A percentile compares a stretch with the other conserved stretches of the same genome.
Evolutionary conservation across 371 early-diverging fungal species (phyloP).

Genomic region (Actinomucor elegans): DNA sequence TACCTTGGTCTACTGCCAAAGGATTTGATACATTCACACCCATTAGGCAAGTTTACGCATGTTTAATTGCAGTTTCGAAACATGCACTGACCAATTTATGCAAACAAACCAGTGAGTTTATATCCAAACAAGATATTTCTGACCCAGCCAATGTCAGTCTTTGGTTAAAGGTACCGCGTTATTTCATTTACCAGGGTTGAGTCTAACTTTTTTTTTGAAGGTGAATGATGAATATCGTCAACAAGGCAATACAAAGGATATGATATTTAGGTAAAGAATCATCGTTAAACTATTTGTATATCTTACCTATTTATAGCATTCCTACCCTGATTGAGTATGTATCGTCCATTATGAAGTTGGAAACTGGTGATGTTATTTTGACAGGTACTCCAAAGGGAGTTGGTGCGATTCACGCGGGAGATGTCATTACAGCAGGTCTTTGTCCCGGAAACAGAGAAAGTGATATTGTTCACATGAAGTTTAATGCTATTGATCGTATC

Average conservation of each 20-base stretch:
- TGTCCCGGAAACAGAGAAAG: slow-evolving; percentile 18
- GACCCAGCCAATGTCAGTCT: slow-evolving; percentile 80
- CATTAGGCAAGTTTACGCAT: slow-evolving; percentile 45
- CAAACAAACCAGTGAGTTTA: slow-evolving; percentile 56
- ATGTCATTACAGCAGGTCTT: slow-evolving; percentile 73
- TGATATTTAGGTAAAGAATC: slow-evolving; percentile 79
- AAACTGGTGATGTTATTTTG: slow-evolving; percentile 76
- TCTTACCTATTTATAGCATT: slow-evolving; percentile 37
- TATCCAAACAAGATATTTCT: slow-evolving; percentile 66
- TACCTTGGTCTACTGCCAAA: slow-evolving; percentile 90
- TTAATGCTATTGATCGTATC: not conserved
- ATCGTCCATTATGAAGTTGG: slow-evolving; percentile 80
- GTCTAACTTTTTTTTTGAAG: too few species aligned
- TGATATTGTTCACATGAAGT: not conserved
- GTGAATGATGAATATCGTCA: slow-evolving; percentile 75
- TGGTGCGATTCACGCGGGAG: slow-evolving; percentile 76
- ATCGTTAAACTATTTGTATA: not conserved
- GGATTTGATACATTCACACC: slow-evolving; percentile 96
- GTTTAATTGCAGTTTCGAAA: not conserved
- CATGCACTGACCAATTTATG: not conserved
- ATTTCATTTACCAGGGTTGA: too few species aligned
- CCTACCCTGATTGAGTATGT: slow-evolving; percentile 77
- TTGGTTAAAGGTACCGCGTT: slow-evolving; percentile 68
- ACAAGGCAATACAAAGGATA: slow-evolving; percentile 83
- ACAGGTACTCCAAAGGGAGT: slow-evolving; percentile 91